These are phyloP conservation scores for Nakaseomyces uthaithaninus DNA, from an alignment of 1,139 yeast species.

Conservation along the genomic window DNA sequence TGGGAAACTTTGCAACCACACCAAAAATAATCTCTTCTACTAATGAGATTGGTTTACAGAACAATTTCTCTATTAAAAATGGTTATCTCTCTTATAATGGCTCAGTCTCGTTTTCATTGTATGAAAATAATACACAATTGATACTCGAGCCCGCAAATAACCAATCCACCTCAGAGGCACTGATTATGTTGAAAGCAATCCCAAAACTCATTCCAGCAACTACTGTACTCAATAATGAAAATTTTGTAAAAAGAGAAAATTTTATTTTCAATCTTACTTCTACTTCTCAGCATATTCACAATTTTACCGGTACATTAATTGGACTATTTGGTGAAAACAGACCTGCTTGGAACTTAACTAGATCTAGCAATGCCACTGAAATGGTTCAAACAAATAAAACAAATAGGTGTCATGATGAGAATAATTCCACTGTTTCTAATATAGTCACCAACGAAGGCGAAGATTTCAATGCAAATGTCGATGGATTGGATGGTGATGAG, in stretches of 20 bases:
- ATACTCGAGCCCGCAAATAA: background rate
- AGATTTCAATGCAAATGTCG: no score
- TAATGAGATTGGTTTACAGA: background rate
- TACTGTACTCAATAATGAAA: no score
- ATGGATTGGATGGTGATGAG: no score
- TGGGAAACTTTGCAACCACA: background rate
- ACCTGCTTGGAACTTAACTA: background rate
- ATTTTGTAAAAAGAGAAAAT: no score
- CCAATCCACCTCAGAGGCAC: background rate
- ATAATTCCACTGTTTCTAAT: background rate
- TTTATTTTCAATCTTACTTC: no score
- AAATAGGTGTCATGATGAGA: background rate
- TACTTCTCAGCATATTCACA: no score
- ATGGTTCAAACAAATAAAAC: background rate
- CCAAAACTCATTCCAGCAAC: no score
- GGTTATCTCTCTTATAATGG: background rate
- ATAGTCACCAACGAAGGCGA: background rate
- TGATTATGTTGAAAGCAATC: no score
- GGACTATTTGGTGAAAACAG: background rate
- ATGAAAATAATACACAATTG: background rate
- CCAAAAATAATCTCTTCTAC: background rate
- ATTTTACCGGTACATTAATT: background rate
- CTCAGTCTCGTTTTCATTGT: background rate
- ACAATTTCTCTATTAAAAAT: background rate
- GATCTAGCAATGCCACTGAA: background rate